A percentile compares a stretch with the other conserved stretches of the same genome.
These are phyloP conservation scores for Ophiostoma populinum DNA, from an alignment of 2,329 filamentous ascomycete species.

Conservation along the genomic window DNA sequence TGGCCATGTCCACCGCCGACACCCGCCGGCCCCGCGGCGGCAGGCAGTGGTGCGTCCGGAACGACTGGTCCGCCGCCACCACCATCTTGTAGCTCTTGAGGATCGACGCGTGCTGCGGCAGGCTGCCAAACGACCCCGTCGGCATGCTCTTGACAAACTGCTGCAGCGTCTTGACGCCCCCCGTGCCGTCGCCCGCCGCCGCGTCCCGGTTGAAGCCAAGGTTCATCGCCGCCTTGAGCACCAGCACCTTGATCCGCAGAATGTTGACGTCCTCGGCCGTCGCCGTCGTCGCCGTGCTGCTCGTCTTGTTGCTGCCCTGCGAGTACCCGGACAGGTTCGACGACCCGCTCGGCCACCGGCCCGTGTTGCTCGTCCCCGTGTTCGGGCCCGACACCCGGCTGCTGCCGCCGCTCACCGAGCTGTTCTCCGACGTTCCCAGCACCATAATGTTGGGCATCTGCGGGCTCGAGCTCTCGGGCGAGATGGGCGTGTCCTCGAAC, in stretches of 20 bases:
- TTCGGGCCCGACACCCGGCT: neutral
- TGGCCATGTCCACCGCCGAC: conserved; percentile 58
- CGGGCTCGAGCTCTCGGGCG: conserved; percentile 58
- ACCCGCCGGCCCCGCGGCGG: conserved; percentile 41
- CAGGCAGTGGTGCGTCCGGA: conserved; percentile 36
- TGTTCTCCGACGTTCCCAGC: conserved; percentile 45
- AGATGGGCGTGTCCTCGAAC: conserved; percentile 79
- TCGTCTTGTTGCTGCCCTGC: conserved; percentile 46
- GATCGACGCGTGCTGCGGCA: conserved; percentile 51
- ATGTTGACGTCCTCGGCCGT: conserved; percentile 62
- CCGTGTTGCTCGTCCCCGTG: conserved; percentile 1
- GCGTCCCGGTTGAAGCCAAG: conserved; percentile 55
- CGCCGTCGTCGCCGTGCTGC: conserved; percentile 56
- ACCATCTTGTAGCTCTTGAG: conserved; percentile 68
- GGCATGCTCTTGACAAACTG: conserved; percentile 62
- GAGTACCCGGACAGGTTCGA: conserved; percentile 68
- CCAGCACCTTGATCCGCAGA: conserved; percentile 57
- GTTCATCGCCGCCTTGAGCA: conserved; percentile 74
- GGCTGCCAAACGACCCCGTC: conserved; percentile 58
- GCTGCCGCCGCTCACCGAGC: conserved; percentile 19
- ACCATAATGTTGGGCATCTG: conserved; percentile 75
- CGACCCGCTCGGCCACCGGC: conserved; percentile 64
- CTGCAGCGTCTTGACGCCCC: conserved; percentile 40
- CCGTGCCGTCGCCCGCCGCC: conserved; percentile 24
- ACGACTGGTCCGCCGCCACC: conserved; percentile 54